Conservation (phyloP, 768 basidiomycete genomes). For the Lentinula lateritia region DNA sequence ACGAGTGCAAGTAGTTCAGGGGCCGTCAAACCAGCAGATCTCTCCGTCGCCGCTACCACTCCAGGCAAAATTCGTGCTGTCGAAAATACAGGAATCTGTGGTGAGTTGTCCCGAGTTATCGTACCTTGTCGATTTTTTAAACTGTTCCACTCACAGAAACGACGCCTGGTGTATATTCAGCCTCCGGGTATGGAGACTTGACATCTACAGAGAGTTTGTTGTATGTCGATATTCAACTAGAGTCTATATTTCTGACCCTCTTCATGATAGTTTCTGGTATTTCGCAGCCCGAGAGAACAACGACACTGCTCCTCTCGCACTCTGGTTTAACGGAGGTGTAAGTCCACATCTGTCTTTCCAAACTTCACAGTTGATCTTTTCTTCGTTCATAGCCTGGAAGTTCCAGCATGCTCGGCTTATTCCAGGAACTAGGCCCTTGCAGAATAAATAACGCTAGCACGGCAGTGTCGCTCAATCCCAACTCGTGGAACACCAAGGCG, state of each 20-base stretch:
- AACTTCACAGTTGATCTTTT: background rate
- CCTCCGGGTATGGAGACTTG: conserved; percentile 61
- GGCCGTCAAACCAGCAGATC: background rate
- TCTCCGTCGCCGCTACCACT: conserved; percentile 11
- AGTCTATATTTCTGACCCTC: background rate
- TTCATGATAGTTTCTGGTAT: conserved; percentile 54
- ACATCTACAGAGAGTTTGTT: conserved; percentile 53
- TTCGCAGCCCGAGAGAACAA: conserved; percentile 61
- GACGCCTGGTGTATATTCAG: conserved; percentile 55
- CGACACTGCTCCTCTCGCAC: conserved; percentile 52
- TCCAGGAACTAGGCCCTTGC: conserved; percentile 60
- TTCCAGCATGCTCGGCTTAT: conserved; percentile 37
- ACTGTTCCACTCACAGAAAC: conserved; percentile 34
- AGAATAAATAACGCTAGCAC: conserved; percentile 28
- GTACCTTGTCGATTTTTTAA: background rate
- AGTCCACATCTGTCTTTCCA: conserved; percentile 4
- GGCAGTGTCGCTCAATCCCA: conserved; percentile 29
- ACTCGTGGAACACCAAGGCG: conserved; percentile 32
- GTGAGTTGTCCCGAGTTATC: conserved; percentile 20
- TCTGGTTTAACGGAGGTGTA: conserved; percentile 66
- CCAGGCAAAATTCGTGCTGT: conserved; percentile 37
- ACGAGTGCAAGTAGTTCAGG: background rate
- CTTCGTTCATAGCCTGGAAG: conserved; percentile 22
- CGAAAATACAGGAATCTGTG: conserved; percentile 60
- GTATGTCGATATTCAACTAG: conserved; percentile 21